Conservation (phyloP, 1,139 yeast genomes). For the Candida sp. region DNA sequence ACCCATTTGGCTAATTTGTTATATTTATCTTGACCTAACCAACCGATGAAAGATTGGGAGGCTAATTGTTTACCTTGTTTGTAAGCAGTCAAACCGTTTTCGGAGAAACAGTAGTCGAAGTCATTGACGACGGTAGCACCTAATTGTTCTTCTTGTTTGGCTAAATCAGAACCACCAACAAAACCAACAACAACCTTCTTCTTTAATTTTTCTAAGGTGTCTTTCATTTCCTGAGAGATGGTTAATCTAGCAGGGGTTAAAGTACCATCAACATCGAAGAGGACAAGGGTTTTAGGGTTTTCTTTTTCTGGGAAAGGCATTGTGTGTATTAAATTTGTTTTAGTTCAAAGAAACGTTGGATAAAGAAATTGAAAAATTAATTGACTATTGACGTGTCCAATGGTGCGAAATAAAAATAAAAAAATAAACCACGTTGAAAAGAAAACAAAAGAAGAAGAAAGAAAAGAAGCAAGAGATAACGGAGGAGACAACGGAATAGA, state of each 20-base stretch:
- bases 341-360: too few relatives aligned
- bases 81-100: constrained; percentile 98
- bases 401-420: not conserved
- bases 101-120: constrained; percentile 95
- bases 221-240: constrained; percentile 77
- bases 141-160: constrained; percentile 94
- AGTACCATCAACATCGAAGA: constrained; percentile 98
- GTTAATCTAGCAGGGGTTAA: constrained; percentile 94
- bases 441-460: too few relatives aligned
- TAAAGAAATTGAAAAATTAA: not conserved
- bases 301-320: constrained; percentile 56
- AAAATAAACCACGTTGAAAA: too few relatives aligned
- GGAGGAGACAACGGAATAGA: constrained; percentile 5
- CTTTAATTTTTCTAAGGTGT: constrained; percentile 70
- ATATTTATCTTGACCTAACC: constrained; percentile 97
- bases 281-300: constrained; percentile 62
- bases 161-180: constrained; percentile 96
- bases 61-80: constrained; percentile 84
- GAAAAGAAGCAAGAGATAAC: constrained; percentile 3
- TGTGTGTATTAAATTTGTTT: not conserved
- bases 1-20: constrained; percentile 83
- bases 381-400: not conserved
- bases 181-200: constrained; percentile 93
- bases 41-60: constrained; percentile 86
- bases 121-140: constrained; percentile 74